These are phyloP conservation scores for Leishmania gerbilli DNA, from an alignment of 208 protist species.

Conservation along the genomic window DNA sequence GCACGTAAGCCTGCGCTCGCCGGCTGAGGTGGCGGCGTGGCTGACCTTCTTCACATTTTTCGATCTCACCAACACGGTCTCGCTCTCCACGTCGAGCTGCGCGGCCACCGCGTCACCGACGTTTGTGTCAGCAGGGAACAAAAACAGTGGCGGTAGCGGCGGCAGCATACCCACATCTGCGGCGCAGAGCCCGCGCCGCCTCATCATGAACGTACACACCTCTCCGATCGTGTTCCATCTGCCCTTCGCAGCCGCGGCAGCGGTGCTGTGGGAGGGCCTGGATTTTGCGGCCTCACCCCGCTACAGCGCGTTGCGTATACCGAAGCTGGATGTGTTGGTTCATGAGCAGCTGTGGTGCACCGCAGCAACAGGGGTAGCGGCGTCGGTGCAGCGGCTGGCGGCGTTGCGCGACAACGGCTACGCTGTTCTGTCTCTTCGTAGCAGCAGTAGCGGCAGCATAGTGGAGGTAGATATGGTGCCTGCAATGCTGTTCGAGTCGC, in stretches of 20 bases:
- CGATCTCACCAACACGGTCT: conserved; percentile 31
- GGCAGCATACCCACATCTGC: background rate
- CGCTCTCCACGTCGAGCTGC: conserved; percentile 12
- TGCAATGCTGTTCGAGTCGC: conserved; percentile 25
- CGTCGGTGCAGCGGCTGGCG: conserved; percentile 6
- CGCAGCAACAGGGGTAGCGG: background rate
- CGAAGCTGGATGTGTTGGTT: conserved; percentile 27
- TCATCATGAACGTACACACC: conserved; percentile 34
- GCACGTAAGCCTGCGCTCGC: conserved; percentile 16
- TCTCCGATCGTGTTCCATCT: conserved; percentile 43
- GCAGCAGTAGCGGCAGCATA: conserved; percentile 2
- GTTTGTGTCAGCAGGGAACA: background rate
- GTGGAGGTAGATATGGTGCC: conserved; percentile 3
- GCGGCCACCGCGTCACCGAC: background rate
- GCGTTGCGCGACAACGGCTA: conserved; percentile 22
- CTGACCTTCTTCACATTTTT: conserved; percentile 48
- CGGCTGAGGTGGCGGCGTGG: conserved; percentile 48
- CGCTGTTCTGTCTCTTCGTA: conserved; percentile 18
- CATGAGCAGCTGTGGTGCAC: conserved; percentile 20
- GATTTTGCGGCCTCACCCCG: conserved; percentile 22
- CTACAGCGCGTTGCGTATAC: conserved; percentile 26
- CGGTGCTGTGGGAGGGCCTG: conserved; percentile 51
- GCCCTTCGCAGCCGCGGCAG: conserved; percentile 32
- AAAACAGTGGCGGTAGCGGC: background rate
- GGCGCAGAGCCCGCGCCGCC: conserved; percentile 14